Base-by-base conservation (phyloP, 2,329 filamentous ascomycete genomes). In the Cercospora nicotianae region DNA sequence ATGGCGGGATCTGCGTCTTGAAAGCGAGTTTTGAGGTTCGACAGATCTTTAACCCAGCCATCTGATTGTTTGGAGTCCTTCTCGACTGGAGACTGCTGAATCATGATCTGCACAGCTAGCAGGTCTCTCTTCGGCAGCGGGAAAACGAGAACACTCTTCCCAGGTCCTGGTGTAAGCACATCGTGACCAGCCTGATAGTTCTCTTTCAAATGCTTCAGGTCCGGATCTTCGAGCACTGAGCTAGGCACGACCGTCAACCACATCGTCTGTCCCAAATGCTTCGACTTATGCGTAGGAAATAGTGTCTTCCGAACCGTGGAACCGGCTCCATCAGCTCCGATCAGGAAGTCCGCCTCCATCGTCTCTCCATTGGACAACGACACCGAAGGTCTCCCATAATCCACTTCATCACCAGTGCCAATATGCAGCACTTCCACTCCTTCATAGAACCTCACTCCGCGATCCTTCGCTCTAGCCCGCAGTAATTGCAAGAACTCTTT, bases 251-350 rank as follows among this genome's bases (percentile, higher is more conserved):
- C 18, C 9, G 60, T 53, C 42, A 60, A 60, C 63, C 66, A 65
- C 31, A 61, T 26, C 3, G 36, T 57, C 9, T 63, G 39, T 31
- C 28, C 28, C 26, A 36, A n/a, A 20, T 33, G n/a, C 30, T 61
- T 61, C 16, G 67, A n/a, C 45, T 39, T 42, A 26, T 61, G 51
- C 2, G 23, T 23, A 8, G 67, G 67, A 31, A 69, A 67, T 5
- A 67, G n/a, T 4, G 12, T n/a, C 13, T 60, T 33, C 20, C 60
- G 51, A 20, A 66, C 48, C 16, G 28, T 42, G 5, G 64, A 66
- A 8, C 30, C 60, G 5, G 64, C 66, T 13, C 64, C 67, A 28
- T 69, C 64, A 31, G 64, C 64, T 42, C 60, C 64, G 6, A 69
- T 48, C 12, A 69, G 30, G 3, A 69, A 31, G 48, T 69, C 64